These are phyloP conservation scores for Ophiostoma australiae DNA, from an alignment of 2,329 filamentous ascomycete genomes.

Conservation along the genomic window DNA sequence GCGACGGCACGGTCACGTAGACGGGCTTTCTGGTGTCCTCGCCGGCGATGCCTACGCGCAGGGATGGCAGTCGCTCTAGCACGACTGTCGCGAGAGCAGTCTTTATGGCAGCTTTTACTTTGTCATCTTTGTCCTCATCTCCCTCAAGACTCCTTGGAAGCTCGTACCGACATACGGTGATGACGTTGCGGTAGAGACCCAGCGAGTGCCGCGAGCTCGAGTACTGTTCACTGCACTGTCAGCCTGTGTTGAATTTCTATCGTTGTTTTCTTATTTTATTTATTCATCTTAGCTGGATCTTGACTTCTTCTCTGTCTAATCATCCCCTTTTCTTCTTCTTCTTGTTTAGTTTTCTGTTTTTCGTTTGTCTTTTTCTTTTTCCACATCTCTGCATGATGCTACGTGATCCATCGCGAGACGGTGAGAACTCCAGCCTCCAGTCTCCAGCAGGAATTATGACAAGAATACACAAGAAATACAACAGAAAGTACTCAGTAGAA, in stretches of 20 bases:
- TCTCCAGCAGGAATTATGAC: not conserved
- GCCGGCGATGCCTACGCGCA: slow-evolving; percentile 46
- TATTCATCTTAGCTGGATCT: too few species aligned
- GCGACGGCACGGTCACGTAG: slow-evolving; percentile 41
- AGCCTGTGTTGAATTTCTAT: not conserved
- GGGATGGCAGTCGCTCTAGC: slow-evolving; percentile 42
- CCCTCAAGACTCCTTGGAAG: not conserved
- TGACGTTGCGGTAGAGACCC: slow-evolving; percentile 45
- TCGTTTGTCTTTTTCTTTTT: not conserved
- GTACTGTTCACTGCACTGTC: slow-evolving; percentile 40
- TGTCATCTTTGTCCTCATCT: not conserved
- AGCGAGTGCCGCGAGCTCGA: slow-evolving; percentile 45
- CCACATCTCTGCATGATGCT: not conserved
- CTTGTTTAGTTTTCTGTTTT: not conserved
- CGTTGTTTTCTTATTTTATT: not conserved
- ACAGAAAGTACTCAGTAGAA: not conserved
- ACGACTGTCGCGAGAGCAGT: slow-evolving; percentile 41
- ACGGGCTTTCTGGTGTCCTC: slow-evolving; percentile 42
- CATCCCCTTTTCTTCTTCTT: not conserved
- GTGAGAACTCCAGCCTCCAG: not conserved
- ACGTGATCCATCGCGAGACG: not conserved
- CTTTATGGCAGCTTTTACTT: not conserved
- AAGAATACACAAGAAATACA: not conserved
- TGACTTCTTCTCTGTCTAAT: not conserved
- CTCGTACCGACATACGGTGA: slow-evolving; percentile 43